These are phyloP conservation scores for Tylopilus subfusipes DNA, from an alignment of 768 basidiomycete genomes.

Conservation along the genomic window DNA sequence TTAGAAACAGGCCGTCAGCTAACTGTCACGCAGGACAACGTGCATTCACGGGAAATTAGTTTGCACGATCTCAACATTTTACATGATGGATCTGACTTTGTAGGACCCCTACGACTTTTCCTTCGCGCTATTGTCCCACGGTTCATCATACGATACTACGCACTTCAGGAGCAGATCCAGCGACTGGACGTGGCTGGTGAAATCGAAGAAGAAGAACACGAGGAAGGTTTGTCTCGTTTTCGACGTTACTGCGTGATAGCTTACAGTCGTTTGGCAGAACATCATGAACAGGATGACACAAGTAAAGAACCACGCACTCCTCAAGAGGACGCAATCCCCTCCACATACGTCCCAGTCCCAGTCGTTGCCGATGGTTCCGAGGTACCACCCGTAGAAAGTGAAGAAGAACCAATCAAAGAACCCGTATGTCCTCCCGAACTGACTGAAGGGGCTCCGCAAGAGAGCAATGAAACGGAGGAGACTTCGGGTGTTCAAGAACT, in stretches of 20 bases:
- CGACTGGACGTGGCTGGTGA: constrained; percentile 31
- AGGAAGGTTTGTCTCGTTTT: constrained; percentile 17
- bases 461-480: constrained; percentile 6
- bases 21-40: constrained; percentile 52
- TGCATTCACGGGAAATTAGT: constrained; percentile 63
- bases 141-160: constrained; percentile 64
- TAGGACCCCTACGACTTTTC: constrained; percentile 61
- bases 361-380: constrained; percentile 1
- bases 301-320: constrained; percentile 4
- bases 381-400: neutral
- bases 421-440: neutral
- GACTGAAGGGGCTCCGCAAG: constrained; percentile 8
- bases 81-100: constrained; percentile 60
- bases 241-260: neutral
- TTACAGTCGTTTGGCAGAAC: constrained; percentile 15
- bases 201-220: constrained; percentile 14
- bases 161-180: constrained; percentile 56
- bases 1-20: neutral
- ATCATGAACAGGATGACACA: constrained; percentile 8
- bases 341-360: neutral
- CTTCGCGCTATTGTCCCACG: constrained; percentile 49
- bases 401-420: constrained; percentile 8
- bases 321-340: constrained; percentile 3
- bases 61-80: constrained; percentile 70
- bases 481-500: constrained; percentile 6